Evolutionary conservation across 2,329 filamentous ascomycete species (phyloP).

Genomic region (Cladobotryum protrusum): DNA sequence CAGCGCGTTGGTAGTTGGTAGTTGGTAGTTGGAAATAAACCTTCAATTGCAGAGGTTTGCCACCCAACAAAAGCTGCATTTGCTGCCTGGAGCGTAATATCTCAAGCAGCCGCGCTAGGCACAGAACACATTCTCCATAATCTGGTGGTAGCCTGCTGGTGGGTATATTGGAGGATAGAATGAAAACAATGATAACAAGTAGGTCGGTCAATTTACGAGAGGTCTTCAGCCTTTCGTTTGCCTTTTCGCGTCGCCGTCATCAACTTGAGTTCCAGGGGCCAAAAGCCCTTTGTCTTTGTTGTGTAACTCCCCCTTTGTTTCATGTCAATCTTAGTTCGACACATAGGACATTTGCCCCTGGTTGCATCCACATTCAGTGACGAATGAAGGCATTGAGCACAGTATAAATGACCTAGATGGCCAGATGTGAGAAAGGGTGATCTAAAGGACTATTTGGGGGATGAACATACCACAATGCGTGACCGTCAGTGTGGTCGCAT

Average conservation of each 20-base stretch:
- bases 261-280: constrained; percentile 56
- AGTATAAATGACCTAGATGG: constrained; percentile 55
- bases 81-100: too few species aligned
- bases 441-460: neutral
- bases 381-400: constrained; percentile 55
- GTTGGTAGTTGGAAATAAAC: too few species aligned
- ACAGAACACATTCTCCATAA: too few species aligned
- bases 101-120: too few species aligned
- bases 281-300: constrained; percentile 46
- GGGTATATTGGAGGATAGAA: too few species aligned
- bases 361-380: constrained; percentile 50
- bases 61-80: too few species aligned
- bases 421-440: constrained; percentile 13
- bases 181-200: neutral
- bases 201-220: constrained; percentile 17
- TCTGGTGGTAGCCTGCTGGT: too few species aligned
- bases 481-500: constrained; percentile 50
- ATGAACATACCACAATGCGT: constrained; percentile 58
- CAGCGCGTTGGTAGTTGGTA: too few species aligned
- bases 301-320: constrained; percentile 36
- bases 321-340: constrained; percentile 52
- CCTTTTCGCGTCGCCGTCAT: constrained; percentile 51
- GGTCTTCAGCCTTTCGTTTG: constrained; percentile 30
- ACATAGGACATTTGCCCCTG: constrained; percentile 58
- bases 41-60: too few species aligned